Evolutionary conservation across 2,329 filamentous ascomycete species (phyloP).

Genomic region (Aphanocladium album): DNA sequence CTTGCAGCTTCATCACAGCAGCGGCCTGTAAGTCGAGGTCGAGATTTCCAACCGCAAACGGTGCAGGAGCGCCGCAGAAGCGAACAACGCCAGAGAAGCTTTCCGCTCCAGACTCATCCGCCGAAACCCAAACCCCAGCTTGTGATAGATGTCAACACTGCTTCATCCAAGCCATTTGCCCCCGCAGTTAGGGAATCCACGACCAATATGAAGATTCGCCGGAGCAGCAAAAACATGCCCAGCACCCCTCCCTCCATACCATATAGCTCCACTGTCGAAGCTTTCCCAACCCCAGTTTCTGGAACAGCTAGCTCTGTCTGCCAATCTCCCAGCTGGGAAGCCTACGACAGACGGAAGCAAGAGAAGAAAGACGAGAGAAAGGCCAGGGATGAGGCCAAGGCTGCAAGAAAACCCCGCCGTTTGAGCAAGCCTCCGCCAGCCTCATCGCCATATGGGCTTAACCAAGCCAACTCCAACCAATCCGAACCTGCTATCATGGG

Average conservation of each 20-base stretch:
- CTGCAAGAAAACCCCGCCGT: slow-evolving; percentile 26
- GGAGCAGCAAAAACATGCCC: neutral
- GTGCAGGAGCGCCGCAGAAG: slow-evolving; percentile 7
- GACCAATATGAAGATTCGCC: slow-evolving; percentile 6
- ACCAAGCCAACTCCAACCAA: slow-evolving; percentile 13
- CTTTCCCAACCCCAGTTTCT: neutral
- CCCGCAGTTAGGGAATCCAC: neutral
- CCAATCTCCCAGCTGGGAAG: slow-evolving; percentile 59
- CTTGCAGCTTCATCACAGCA: neutral
- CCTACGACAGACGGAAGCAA: slow-evolving; percentile 48
- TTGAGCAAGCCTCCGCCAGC: slow-evolving; percentile 30
- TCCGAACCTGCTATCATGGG: slow-evolving; percentile 16
- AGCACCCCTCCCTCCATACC: slow-evolving; percentile 7
- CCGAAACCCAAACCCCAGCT: slow-evolving; percentile 3
- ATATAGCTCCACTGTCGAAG: slow-evolving; percentile 10
- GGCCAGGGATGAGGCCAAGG: slow-evolving; percentile 33
- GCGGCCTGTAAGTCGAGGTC: neutral
- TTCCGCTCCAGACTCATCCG: slow-evolving; percentile 4
- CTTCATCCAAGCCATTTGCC: neutral
- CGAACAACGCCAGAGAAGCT: slow-evolving; percentile 7
- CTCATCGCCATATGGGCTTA: slow-evolving; percentile 15
- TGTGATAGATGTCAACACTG: slow-evolving; percentile 11
- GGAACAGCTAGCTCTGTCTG: slow-evolving; percentile 40
- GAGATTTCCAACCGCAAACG: neutral
- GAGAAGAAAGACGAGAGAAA: slow-evolving; percentile 46